phyloP scores from a whole-genome alignment of 495 filamentous ascomycete species.

The Xylaria nigripes region DNA sequence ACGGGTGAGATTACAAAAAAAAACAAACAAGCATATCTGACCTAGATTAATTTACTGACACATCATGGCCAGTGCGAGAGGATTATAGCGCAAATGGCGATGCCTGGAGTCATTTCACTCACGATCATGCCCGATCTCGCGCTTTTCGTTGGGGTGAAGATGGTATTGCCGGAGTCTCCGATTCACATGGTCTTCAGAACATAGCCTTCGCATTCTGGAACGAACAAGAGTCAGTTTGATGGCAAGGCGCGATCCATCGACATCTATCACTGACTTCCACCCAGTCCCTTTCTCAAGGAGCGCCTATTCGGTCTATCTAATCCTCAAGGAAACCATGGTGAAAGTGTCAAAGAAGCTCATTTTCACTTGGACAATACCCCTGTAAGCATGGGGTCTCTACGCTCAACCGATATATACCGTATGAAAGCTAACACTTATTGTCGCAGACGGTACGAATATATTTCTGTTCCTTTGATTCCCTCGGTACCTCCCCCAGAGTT shows the following conservation, averaged over 20 bases:
- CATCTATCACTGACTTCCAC: slow-evolving; percentile 8
- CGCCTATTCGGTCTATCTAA: slow-evolving; percentile 90
- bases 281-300: slow-evolving; percentile 84
- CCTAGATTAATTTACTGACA: slow-evolving; percentile 17
- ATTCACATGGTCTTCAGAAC: slow-evolving; percentile 82
- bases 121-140: slow-evolving; percentile 81
- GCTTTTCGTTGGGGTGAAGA: slow-evolving; percentile 94
- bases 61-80: slow-evolving; percentile 62
- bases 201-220: slow-evolving; percentile 98
- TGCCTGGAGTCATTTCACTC: slow-evolving; percentile 94
- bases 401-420: not conserved
- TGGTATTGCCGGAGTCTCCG: slow-evolving; percentile 91
- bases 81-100: slow-evolving; percentile 84
- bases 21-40: slow-evolving; percentile 1
- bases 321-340: slow-evolving; percentile 92
- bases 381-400: slow-evolving; percentile 22
- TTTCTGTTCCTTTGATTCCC: not conserved
- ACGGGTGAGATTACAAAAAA: slow-evolving; percentile 49
- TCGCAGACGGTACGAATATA: slow-evolving; percentile 36
- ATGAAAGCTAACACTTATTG: not conserved
- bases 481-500: not conserved
- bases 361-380: slow-evolving; percentile 96
- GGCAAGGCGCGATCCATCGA: not conserved
- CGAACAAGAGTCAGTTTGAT: slow-evolving; percentile 67
- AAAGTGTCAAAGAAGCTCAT: slow-evolving; percentile 92